phyloP scores from a whole-genome alignment of 2,329 filamentous ascomycete species.

The Aspergillus texensis region DNA sequence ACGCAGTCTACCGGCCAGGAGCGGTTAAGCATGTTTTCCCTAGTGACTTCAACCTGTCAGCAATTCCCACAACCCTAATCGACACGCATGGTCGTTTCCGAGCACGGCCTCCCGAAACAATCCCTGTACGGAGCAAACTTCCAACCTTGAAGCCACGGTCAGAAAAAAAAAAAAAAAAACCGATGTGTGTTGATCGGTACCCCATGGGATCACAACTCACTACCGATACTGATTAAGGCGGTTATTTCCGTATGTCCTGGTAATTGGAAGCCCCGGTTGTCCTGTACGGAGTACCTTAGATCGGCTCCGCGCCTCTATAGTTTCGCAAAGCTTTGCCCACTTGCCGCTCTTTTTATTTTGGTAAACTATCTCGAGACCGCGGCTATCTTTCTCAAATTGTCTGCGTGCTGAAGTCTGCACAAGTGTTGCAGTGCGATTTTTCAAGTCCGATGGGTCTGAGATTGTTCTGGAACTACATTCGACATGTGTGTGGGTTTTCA shows the following conservation, averaged over 20 bases:
- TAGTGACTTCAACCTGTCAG: slow-evolving; percentile 8
- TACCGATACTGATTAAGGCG: not conserved
- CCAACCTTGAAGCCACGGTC: not conserved
- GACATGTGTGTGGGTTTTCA: not conserved
- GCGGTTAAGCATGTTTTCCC: slow-evolving; percentile 3
- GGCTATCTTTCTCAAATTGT: slow-evolving; percentile 5
- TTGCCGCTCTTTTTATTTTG: slow-evolving; percentile 10
- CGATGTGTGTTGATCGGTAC: slow-evolving; percentile 2
- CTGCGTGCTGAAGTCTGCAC: not conserved
- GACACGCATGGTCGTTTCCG: slow-evolving; percentile 19
- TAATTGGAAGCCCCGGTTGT: not conserved
- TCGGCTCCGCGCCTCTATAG: slow-evolving; percentile 12
- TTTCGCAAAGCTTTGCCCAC: slow-evolving; percentile 16
- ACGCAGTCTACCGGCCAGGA: not conserved
- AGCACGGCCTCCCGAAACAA: slow-evolving; percentile 14
- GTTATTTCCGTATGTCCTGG: not conserved
- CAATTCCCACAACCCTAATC: slow-evolving; percentile 16
- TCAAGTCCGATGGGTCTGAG: not conserved
- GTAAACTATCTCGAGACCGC: not conserved
- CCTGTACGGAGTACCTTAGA: not conserved
- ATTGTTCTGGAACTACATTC: slow-evolving; percentile 11
- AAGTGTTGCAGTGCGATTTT: not conserved
- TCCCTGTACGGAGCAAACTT: not conserved
- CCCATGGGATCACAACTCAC: slow-evolving; percentile 2
- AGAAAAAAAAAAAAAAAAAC: not conserved